phyloP scores from a whole-genome alignment of 2,329 filamentous ascomycete species.

The Colletotrichum sp. region DNA sequence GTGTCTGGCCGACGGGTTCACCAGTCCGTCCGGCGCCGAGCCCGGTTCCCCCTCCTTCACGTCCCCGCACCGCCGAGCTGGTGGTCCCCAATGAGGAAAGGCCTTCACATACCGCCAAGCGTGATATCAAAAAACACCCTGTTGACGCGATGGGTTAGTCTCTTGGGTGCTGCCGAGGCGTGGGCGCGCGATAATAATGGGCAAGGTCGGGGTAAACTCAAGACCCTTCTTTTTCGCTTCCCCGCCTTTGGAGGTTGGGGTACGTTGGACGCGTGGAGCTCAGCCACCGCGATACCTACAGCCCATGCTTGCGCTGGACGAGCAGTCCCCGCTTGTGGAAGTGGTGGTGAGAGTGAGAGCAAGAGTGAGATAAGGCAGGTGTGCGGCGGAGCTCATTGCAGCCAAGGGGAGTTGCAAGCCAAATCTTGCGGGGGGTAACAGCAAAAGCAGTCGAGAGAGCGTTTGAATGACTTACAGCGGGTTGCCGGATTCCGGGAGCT shows the following conservation, averaged over 20 bases:
- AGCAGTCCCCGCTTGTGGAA: neutral
- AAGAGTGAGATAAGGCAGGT: neutral
- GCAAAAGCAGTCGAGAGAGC: neutral
- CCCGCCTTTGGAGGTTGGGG: neutral
- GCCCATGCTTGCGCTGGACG: neutral
- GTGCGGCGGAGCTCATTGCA: neutral
- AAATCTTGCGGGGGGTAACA: neutral
- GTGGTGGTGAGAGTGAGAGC: neutral
- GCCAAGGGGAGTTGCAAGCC: neutral
- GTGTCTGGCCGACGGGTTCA: neutral
- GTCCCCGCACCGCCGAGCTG: neutral
- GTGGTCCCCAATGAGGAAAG: constrained; percentile 33
- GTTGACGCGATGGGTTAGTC: constrained; percentile 20
- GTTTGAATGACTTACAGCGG: constrained; percentile 44
- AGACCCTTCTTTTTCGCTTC: neutral
- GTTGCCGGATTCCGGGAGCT: constrained; percentile 52
- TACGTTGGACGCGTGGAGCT: constrained; percentile 3
- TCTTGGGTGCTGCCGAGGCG: neutral
- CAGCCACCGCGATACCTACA: neutral
- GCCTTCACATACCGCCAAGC: constrained; percentile 65
- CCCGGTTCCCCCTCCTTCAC: neutral
- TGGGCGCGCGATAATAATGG: neutral
- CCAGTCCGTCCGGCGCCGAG: neutral
- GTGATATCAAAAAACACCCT: constrained; percentile 80
- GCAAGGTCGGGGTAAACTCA: neutral